Evolutionary conservation across 164 flowering plant species (phyloP), one percentile per base, ranked within the genome.

Genomic region (Vitis riparia): DNA sequence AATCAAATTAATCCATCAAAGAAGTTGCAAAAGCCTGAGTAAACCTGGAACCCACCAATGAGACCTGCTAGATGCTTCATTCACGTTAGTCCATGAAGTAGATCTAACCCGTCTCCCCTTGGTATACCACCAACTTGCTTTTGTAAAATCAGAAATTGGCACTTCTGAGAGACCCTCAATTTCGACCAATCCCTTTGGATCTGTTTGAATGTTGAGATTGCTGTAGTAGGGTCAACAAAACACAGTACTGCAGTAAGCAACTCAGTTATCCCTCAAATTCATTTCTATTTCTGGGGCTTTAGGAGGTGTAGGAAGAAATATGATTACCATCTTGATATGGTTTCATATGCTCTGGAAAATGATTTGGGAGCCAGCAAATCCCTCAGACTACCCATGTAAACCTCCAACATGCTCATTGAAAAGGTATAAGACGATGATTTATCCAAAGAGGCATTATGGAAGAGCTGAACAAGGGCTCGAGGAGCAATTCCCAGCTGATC

Each of bases 401-500:
- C 90, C 78, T 92, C 95, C 76, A 92, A 70, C 90, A 92, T 92
- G 79, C 97, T 92, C 78, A 92, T 80, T n/a, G 94, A 85, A 77
- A 88, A 87, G 17, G 83, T 78, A 12, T 78, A 23, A 23, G 86
- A 79, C 62, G 63, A 62, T 5, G 87, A 67, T 47, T 53, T 75
- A 68, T 83, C 86, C 56, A 50, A 52, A 62, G 89, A 79, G 37
- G 86, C 83, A 72, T 69, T 82, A 68, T 58, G 51, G 60, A 89
- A 89, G 44, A 92, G 83, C 76, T 79, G 83, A 59, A 85, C 76
- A 11, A 92, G 82, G 59, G 84, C 92, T 70, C 89, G 88, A 64
- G 91, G 89, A 79, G 89, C 87, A 30, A 92, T 83, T 11, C 97
- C 97, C 0, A 82, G 91, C 53, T 78, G 75, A 8, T 84, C 83